Percentiles rank a stretch among this genome's conserved stretches.
Evolutionary conservation across 495 filamentous ascomycete genomes (phyloP).

Genomic region (Aspergillus haitiensis): DNA sequence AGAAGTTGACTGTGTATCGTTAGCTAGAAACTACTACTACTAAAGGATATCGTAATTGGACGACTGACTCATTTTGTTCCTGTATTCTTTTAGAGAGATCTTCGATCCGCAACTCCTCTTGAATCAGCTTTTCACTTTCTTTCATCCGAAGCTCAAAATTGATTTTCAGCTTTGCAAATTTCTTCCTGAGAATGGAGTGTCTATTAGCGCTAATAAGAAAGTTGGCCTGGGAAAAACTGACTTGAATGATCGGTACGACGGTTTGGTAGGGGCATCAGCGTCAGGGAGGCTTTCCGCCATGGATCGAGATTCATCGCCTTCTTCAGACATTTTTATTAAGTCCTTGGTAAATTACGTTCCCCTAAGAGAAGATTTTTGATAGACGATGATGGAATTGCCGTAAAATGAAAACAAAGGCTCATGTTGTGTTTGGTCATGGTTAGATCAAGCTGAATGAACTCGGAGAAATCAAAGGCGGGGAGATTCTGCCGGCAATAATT

Average conservation of each 20-base stretch:
- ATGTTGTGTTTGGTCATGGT: not conserved
- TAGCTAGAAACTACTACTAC: constrained; percentile 15
- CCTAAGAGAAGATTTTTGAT: too few species aligned
- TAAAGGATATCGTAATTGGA: not conserved
- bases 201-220: constrained; percentile 9
- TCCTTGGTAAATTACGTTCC: too few species aligned
- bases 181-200: constrained; percentile 67
- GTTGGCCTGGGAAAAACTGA: constrained; percentile 18
- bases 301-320: constrained; percentile 28
- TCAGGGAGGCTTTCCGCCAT: constrained; percentile 36
- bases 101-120: constrained; percentile 72
- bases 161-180: constrained; percentile 89
- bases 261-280: constrained; percentile 38
- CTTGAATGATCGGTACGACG: constrained; percentile 48
- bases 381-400: too few species aligned
- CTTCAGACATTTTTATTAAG: constrained; percentile 34
- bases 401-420: too few species aligned
- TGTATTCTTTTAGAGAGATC: constrained; percentile 75
- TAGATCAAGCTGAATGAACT: constrained; percentile 2
- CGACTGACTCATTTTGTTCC: constrained; percentile 80
- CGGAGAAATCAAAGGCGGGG: constrained; percentile 24
- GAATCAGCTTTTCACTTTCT: constrained; percentile 73
- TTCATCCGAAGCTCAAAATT: constrained; percentile 81
- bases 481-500: constrained; percentile 31
- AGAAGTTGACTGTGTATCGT: constrained; percentile 62